phyloP scores from a whole-genome alignment of 2,329 filamentous ascomycete genomes.

The Venturia effusa region DNA sequence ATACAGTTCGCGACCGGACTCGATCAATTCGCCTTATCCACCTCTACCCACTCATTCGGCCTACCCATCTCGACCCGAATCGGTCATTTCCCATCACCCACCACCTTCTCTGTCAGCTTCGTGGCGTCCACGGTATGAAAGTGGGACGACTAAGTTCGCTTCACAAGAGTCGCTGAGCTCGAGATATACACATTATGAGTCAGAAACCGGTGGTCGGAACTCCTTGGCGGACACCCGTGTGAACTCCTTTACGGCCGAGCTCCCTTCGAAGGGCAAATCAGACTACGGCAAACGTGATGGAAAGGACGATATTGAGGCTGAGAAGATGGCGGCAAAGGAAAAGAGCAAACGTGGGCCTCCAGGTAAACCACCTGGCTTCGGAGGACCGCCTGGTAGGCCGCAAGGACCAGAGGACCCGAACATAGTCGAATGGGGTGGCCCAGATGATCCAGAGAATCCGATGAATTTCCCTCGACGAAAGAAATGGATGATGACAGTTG shows the following conservation, averaged over 20 bases:
- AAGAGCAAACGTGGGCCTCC: not conserved
- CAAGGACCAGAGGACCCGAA: slow-evolving; percentile 29
- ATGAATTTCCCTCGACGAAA: slow-evolving; percentile 44
- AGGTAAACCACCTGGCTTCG: not conserved
- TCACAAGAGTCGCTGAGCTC: not conserved
- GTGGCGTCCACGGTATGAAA: not conserved
- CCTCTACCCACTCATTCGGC: not conserved
- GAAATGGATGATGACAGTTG: slow-evolving; percentile 33
- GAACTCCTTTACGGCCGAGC: not conserved
- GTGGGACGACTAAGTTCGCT: not conserved
- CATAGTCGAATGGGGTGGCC: slow-evolving; percentile 49
- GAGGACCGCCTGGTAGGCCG: not conserved
- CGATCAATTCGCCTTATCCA: not conserved
- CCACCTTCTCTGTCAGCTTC: not conserved
- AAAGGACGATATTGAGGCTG: not conserved
- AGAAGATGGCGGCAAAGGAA: not conserved
- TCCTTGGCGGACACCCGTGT: not conserved
- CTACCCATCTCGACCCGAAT: not conserved
- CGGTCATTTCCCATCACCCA: not conserved
- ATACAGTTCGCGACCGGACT: not conserved
- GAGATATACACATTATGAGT: not conserved
- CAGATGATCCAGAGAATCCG: slow-evolving; percentile 47
- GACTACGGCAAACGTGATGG: not conserved
- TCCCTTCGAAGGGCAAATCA: not conserved
- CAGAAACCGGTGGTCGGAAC: not conserved